Evolutionary conservation across 768 basidiomycete species (phyloP), one percentile per base, ranked within the genome.

Genomic region (Hydnum rufescens): DNA sequence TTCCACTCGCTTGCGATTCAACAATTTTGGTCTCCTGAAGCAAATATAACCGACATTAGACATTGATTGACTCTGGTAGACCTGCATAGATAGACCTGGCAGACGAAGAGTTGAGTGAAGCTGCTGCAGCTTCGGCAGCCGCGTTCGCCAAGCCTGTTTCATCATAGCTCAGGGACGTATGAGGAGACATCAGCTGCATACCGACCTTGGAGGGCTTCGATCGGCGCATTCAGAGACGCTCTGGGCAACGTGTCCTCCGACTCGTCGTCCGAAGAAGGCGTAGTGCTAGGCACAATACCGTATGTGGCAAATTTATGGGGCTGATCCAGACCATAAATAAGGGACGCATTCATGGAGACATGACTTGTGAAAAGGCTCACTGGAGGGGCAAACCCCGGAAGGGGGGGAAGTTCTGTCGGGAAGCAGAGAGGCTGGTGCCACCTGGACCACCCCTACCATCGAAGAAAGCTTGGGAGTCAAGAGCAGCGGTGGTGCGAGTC

Each of bases 331-430:
- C 56, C 18, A 31, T 6, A 28, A 51, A 52, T 6, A 18, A 49
- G 18, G 4, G 30, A 19, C 34, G 34, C 52, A 70, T 29, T 51
- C 49, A 53, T 29, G n/a, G 13, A 39, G 48, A n/a, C 3, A 22
- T 43, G 6, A 48, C 18, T 53, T 22, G 4, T 47, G 32, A 19
- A 23, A 4, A 30, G n/a, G 58, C 60, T 55, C 64, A 88, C 84
- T 52, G 87, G 88, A 5, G 90, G 84, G 26, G 87, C 82, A 63
- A 92, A 93, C 3, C 88, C 89, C 34, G 90, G 89, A 22, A 92
- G 71, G 22, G 86, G 8, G 90, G 90, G 59, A 92, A 93, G 34
- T 51, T 56, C 8, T 32, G 42, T 25, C 31, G 13, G 36, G 36
- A 39, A 39, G 13, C 36, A 22, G 39, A 25, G 54, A 55, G n/a